Evolutionary conservation across 306 rosid genomes (phyloP).

Genomic region (Castanea mollissima): DNA sequence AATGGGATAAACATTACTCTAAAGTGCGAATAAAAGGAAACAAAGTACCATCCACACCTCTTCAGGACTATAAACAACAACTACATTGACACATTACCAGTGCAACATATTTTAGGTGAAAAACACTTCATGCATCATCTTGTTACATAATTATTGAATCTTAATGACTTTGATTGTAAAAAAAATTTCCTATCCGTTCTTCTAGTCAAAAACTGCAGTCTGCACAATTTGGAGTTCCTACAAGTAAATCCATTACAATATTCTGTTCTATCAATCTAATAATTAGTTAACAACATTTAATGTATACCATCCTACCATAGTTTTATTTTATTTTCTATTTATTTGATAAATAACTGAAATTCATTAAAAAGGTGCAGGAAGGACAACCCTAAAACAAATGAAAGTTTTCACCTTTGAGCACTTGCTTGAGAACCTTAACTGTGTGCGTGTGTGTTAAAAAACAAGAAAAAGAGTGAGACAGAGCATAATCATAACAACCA

Average conservation of each 20-base stretch:
- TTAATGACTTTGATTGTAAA: not conserved
- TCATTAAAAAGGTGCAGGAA: too few species aligned
- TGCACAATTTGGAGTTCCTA: not conserved
- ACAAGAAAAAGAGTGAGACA: not conserved
- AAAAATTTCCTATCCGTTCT: not conserved
- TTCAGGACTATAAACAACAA: not conserved
- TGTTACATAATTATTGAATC: not conserved
- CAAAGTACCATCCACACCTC: not conserved
- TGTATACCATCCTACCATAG: not conserved
- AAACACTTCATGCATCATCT: not conserved
- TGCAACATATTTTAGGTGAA: not conserved
- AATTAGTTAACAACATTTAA: not conserved
- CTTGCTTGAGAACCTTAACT: not conserved
- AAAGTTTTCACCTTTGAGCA: not conserved
- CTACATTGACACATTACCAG: not conserved
- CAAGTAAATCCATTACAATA: not conserved
- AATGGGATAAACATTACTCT: not conserved
- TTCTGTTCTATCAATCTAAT: not conserved
- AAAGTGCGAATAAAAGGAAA: not conserved
- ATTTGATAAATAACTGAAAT: too few species aligned
- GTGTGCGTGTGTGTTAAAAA: not conserved
- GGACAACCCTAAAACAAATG: too few species aligned
- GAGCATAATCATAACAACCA: not conserved
- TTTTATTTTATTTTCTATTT: too few species aligned
- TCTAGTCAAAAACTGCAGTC: not conserved